Evolutionary conservation across 225 moss, liverwort and hornwort genomes (phyloP), one percentile per base, ranked within the genome.

Genomic region (Polytrichum formosum): DNA sequence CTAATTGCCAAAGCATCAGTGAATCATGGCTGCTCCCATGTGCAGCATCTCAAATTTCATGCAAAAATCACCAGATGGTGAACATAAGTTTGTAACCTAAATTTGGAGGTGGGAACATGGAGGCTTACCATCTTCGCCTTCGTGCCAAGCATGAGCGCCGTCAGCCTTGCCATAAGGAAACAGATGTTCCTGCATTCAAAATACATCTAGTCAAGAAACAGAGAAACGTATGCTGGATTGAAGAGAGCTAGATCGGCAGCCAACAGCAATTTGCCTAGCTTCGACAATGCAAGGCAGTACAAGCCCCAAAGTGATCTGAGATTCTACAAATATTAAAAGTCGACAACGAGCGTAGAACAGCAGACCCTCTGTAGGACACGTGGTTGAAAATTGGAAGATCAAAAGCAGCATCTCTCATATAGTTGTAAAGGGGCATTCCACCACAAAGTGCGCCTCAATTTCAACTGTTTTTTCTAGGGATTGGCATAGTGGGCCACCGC

Each of bases 61-160:
- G 26, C 26, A 26, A 26, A 26, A 46, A 0, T 46, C 46, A 2
- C 46, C 46, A 46, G 46, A 46, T 46, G 46, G 46, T 46, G 46
- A 46, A 46, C 16, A 58, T 58, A 58, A 20, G 1, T 35, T 35
- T 29, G 29, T 29, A 29, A 29, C 29, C 29, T n/a, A 56, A 56
- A n/a, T 56, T 25, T 29, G 55, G 55, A 25, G 7, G 2, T 26
- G 61, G 35, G 23, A 26, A 55, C 10, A 46, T 26, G 29, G 33
- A 26, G 18, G 62, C 82, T 81, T 59, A 74, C 90, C 90, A 35
- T 96, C 85, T 20, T 93, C 84, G 67, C 86, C 89, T 80, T 84
- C 58, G 76, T 96, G 93, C 90, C 91, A 96, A 9, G 74, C 64
- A 78, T 96, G 96, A 56, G 88, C 71, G 74, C 93, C 93, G 75